These are phyloP conservation scores for Carex kokanica DNA, from an alignment of 176 grass and related monocot genomes.

Conservation along the genomic window DNA sequence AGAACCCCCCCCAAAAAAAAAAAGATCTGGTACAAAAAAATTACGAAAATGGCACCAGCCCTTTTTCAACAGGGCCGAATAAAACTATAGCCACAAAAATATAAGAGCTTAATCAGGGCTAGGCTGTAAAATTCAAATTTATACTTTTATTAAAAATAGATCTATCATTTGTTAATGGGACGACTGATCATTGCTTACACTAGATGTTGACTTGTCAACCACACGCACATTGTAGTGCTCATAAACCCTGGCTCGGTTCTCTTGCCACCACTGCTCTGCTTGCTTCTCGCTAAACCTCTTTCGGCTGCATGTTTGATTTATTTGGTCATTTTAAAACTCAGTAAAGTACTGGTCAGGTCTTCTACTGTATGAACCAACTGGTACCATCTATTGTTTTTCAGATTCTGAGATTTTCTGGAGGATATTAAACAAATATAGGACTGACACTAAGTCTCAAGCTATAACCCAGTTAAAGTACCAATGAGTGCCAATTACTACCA, in stretches of 20 bases:
- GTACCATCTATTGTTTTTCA: not conserved
- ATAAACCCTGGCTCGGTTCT: slow-evolving; percentile 87
- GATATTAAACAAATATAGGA: not conserved
- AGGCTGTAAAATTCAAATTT: slow-evolving; percentile 38
- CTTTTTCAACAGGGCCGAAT: slow-evolving; percentile 38
- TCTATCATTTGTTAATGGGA: slow-evolving; percentile 38
- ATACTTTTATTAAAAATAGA: slow-evolving; percentile 35
- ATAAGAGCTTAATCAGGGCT: slow-evolving; percentile 29
- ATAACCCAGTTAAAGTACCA: not conserved
- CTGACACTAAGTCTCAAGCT: not conserved
- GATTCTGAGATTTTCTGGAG: not conserved
- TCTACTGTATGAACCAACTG: not conserved
- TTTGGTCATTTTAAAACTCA: slow-evolving; percentile 2
- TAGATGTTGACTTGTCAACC: slow-evolving; percentile 58
- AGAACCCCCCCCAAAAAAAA: not conserved
- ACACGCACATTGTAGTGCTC: slow-evolving; percentile 83
- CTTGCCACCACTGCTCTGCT: slow-evolving; percentile 95
- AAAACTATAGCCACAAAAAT: slow-evolving; percentile 56
- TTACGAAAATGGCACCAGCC: slow-evolving; percentile 29
- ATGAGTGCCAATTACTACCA: not conserved
- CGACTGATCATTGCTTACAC: slow-evolving; percentile 46
- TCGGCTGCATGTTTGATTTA: slow-evolving; percentile 54
- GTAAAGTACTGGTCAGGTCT: not conserved
- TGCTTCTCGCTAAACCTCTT: slow-evolving; percentile 94
- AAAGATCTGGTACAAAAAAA: slow-evolving; percentile 31